Percentiles rank a stretch among this genome's conserved stretches.
Evolutionary conservation across 345 rosid genomes (phyloP).

Genomic region (Zanthoxylum bungeanum): DNA sequence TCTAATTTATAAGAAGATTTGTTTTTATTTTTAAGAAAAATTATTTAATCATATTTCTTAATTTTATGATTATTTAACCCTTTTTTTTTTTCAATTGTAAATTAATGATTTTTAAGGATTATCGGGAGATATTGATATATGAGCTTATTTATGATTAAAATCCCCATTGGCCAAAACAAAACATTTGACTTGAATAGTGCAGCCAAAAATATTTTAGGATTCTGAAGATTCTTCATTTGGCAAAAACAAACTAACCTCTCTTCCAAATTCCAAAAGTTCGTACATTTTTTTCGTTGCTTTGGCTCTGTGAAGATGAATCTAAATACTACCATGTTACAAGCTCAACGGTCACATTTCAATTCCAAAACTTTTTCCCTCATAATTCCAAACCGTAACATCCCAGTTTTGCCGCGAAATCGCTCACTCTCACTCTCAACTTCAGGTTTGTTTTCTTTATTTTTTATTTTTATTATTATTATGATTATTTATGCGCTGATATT

Average conservation of each 20-base stretch:
- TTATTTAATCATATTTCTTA: no score
- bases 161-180: not conserved
- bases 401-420: slow-evolving; percentile 16
- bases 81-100: no score
- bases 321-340: not conserved
- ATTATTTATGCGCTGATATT: not conserved
- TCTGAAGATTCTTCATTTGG: not conserved
- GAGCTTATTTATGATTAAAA: no score
- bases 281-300: not conserved
- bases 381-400: slow-evolving; percentile 6
- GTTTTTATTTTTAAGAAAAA: no score
- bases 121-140: no score
- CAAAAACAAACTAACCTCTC: not conserved
- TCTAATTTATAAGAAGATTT: no score
- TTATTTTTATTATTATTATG: not conserved
- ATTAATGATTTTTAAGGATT: no score
- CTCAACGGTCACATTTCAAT: slow-evolving; percentile 7
- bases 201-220: not conserved
- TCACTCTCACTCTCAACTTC: not conserved
- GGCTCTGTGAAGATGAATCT: slow-evolving; percentile 16
- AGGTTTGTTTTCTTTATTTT: not conserved
- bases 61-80: no score
- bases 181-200: not conserved
- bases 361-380: not conserved
- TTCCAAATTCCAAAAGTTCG: not conserved